Evolutionary conservation across 805 yeast species (phyloP).

Genomic region (Pichia exigua): DNA sequence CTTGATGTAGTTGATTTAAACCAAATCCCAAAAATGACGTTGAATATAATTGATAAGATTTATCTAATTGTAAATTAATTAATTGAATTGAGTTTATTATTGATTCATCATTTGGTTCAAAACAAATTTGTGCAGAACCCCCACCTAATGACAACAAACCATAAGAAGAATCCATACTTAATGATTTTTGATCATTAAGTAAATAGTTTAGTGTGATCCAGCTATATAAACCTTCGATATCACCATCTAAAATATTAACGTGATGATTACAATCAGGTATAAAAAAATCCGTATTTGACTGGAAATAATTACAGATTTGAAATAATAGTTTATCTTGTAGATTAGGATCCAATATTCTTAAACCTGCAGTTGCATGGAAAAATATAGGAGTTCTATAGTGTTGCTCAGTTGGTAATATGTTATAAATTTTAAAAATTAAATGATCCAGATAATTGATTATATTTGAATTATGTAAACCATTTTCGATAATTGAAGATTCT

Average conservation of each 20-base stretch:
- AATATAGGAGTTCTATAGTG: constrained; percentile 58
- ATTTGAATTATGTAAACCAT: constrained; percentile 38
- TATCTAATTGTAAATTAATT: constrained; percentile 37
- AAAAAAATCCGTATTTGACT: constrained; percentile 39
- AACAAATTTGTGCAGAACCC: constrained; percentile 57
- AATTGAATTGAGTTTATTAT: constrained; percentile 35
- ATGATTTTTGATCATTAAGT: constrained; percentile 35
- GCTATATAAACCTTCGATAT: constrained; percentile 57
- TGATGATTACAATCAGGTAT: constrained; percentile 58
- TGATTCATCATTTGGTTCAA: constrained; percentile 47
- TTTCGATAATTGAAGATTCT: constrained; percentile 51
- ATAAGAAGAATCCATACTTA: constrained; percentile 36
- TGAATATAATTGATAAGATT: constrained; percentile 39
- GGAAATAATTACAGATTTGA: constrained; percentile 43
- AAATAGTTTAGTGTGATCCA: constrained; percentile 59
- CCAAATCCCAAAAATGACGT: constrained; percentile 58
- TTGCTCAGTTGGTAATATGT: constrained; percentile 52
- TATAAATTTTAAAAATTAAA: constrained; percentile 40
- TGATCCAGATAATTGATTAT: constrained; percentile 46
- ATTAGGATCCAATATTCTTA: constrained; percentile 48
- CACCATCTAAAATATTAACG: constrained; percentile 54
- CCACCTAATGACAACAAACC: constrained; percentile 62
- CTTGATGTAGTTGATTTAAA: constrained; percentile 44
- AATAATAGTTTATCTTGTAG: constrained; percentile 37
- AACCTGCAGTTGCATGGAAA: constrained; percentile 64